Conservation (phyloP, 2,329 filamentous ascomycete genomes). For the Ceratocystis variospora region DNA sequence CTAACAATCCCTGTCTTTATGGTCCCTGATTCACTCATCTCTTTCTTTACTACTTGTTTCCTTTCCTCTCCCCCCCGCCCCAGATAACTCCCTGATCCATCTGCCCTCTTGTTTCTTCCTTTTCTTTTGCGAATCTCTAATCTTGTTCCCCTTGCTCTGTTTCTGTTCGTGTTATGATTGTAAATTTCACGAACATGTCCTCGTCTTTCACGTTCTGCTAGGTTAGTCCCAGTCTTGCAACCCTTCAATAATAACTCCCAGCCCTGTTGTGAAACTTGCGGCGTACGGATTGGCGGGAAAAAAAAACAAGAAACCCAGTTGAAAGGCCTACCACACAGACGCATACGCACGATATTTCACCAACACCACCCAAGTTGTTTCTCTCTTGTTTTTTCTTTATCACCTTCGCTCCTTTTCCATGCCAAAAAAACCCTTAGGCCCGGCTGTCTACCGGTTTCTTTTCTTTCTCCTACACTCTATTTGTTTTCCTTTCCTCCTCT, state of each 20-base stretch:
- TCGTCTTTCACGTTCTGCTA: neutral
- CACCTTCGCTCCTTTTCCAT: constrained; percentile 1
- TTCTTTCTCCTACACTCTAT: neutral
- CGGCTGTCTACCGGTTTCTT: neutral
- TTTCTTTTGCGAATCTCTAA: neutral
- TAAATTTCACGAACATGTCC: neutral
- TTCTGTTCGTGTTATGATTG: neutral
- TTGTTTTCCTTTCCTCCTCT: neutral
- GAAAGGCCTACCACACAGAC: neutral
- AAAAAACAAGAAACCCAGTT: neutral
- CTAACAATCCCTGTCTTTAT: neutral
- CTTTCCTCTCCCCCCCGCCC: neutral
- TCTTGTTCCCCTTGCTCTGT: neutral
- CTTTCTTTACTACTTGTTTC: neutral
- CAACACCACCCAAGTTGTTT: neutral
- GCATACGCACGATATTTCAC: neutral
- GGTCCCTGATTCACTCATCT: constrained; percentile 3
- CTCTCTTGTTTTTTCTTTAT: neutral
- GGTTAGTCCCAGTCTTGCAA: constrained; percentile 10
- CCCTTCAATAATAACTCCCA: constrained; percentile 9
- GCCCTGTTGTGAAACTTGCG: constrained; percentile 13
- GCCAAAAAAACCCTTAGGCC: constrained; percentile 5
- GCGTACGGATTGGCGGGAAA: constrained; percentile 4
- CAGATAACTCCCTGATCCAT: neutral
- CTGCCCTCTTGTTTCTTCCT: constrained; percentile 4